These are phyloP conservation scores for Yamadazyma conglobata DNA, from an alignment of 1,139 yeast genomes.

Conservation along the genomic window DNA sequence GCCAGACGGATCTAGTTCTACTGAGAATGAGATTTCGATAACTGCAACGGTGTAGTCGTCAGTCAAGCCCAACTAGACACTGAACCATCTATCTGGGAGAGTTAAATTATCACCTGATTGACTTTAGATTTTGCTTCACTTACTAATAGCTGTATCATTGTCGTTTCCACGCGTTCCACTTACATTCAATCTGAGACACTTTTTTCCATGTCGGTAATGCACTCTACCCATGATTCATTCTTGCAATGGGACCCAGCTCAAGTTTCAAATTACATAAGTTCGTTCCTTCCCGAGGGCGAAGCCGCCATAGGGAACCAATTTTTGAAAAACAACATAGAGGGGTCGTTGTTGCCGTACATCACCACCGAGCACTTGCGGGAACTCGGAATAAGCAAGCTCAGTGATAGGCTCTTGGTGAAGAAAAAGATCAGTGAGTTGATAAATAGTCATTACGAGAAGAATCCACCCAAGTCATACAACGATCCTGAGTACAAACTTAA, in stretches of 20 bases:
- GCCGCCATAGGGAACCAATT: conserved; percentile 30
- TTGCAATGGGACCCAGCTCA: conserved; percentile 50
- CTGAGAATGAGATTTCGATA: no score
- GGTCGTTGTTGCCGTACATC: conserved; percentile 56
- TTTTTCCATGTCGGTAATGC: conserved; percentile 10
- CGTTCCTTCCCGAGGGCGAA: conserved; percentile 21
- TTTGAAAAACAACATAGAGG: conserved; percentile 57
- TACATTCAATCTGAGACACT: no score
- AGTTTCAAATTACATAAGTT: conserved; percentile 34
- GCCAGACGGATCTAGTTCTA: no score
- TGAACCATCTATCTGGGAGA: no score
- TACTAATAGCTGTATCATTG: no score
- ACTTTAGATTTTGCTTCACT: no score
- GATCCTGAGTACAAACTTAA: conserved; percentile 31
- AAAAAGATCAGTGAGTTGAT: conserved; percentile 46
- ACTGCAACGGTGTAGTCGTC: no score
- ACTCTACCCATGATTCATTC: conserved; percentile 31
- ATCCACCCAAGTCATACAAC: conserved; percentile 28
- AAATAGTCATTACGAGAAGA: conserved; percentile 27
- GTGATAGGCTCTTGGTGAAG: conserved; percentile 46
- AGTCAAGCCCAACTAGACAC: no score
- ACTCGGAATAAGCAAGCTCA: conserved; percentile 45
- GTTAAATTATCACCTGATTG: no score
- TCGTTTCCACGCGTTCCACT: no score
- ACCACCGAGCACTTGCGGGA: conserved; percentile 60